Evolutionary conservation across 352 stramenopile species (phyloP), one percentile per base, ranked within the genome.

Genomic region (Albugo laibachii): DNA sequence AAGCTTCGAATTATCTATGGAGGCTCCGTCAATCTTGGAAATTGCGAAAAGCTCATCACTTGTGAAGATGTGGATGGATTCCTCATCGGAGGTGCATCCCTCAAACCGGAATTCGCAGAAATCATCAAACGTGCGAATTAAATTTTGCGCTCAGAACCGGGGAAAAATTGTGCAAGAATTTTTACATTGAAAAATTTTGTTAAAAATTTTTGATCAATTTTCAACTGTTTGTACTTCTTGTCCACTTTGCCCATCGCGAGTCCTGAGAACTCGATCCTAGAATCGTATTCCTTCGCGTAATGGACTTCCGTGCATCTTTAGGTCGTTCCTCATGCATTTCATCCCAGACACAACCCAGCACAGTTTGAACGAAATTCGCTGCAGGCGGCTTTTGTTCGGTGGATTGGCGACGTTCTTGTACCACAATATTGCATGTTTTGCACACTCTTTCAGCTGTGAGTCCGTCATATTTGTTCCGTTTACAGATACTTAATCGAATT

Each of bases 11-110:
- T 94, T 57, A 91, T 95, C 59, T 96, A 95, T 59, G 83, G 83
- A 40, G 84, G 91, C 15, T 96, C 83, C n/a, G 91, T 96, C 24
- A 97, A 92, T 47, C 72, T 51, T 24, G 67, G 75, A 49, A 97
- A 96, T 66, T 94, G 80, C 55, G 59, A 61, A 24, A 72, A 89
- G 45, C 77, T 97, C 50, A 92, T 95, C 44, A 65, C 63, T 21
- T 68, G 93, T 45, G 38, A 19, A 67, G 75, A 85, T 50, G 69
- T 85, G 41, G 89, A 97, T 51, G 89, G 89, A 19, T 97, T 97
- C 71, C 71, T 97, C 18, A 88, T 97, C 35, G 89, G 89, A 44
- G 87, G 89, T 46, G 89, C 89, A 6, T 95, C 85, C 36, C 75
- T 97, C 56, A 95, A 95, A 53, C 73, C 80, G 19, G 83, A 96